A percentile compares a stretch with the other conserved stretches of the same genome.
These are phyloP conservation scores for Persicaria tinctoria DNA, from an alignment of 148 eudicot genomes.

Conservation along the genomic window DNA sequence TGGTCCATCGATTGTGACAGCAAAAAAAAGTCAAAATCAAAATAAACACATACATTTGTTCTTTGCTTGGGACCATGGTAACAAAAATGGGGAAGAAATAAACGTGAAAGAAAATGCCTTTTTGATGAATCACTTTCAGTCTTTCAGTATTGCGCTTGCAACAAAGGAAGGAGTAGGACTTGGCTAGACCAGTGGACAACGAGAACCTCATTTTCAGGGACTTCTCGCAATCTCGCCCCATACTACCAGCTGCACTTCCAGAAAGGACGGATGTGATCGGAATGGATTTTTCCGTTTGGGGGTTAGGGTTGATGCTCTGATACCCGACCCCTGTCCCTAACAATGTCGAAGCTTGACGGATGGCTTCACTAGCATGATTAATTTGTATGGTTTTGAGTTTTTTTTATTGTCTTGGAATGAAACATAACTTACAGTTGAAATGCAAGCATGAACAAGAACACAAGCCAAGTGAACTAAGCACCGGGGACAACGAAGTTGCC, in stretches of 20 bases:
- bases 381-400: no score
- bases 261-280: not conserved
- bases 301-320: not conserved
- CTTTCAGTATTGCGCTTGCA: not conserved
- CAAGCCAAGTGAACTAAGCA: not conserved
- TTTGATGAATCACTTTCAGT: not conserved
- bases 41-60: no score
- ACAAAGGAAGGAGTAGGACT: not conserved
- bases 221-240: not conserved
- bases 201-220: not conserved
- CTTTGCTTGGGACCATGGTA: not conserved
- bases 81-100: not conserved
- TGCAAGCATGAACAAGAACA: conserved; percentile 8
- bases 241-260: no score
- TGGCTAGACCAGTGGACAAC: not conserved
- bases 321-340: not conserved
- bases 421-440: not conserved
- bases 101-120: conserved; percentile 1
- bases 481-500: not conserved
- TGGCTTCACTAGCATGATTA: no score
- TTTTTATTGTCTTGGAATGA: not conserved
- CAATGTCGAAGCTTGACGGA: no score
- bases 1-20: not conserved
- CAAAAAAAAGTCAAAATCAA: no score
- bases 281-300: not conserved